phyloP scores from a whole-genome alignment of 129 eudicot species.

The Heracleum sosnowskyi region DNA sequence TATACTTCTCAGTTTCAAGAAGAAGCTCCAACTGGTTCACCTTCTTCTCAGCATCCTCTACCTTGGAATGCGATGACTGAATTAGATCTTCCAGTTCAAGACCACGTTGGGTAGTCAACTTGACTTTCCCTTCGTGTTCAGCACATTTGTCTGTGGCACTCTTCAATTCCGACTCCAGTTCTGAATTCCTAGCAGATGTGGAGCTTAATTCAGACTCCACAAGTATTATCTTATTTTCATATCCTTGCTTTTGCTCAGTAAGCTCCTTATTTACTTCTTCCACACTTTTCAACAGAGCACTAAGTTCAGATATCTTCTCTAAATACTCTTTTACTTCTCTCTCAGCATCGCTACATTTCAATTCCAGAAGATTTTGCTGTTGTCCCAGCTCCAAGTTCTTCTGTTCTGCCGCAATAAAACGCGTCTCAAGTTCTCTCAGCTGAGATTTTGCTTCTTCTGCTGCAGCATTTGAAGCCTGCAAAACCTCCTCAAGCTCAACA shows the following conservation, averaged over 20 bases:
- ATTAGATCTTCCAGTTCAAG: constrained; percentile 64
- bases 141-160: constrained; percentile 38
- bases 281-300: constrained; percentile 24
- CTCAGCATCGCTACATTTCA: constrained; percentile 43
- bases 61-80: constrained; percentile 48
- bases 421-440: constrained; percentile 37
- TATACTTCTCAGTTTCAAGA: constrained; percentile 68
- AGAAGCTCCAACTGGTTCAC: constrained; percentile 60
- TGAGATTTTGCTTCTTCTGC: constrained; percentile 53
- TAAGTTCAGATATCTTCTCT: constrained; percentile 42
- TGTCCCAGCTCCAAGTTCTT: constrained; percentile 38
- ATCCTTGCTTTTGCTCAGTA: constrained; percentile 35
- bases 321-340: constrained; percentile 40
- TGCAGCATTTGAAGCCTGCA: constrained; percentile 29
- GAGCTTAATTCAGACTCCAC: constrained; percentile 43
- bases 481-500: constrained; percentile 36
- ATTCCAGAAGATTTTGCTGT: constrained; percentile 28
- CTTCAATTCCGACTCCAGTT: constrained; percentile 59
- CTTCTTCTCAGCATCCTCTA: constrained; percentile 57
- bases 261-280: constrained; percentile 60
- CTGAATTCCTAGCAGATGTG: constrained; percentile 40
- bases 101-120: constrained; percentile 56
- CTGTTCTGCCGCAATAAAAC: constrained; percentile 35
- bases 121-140: constrained; percentile 70
- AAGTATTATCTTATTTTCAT: constrained; percentile 30